Evolutionary conservation across 2,329 filamentous ascomycete genomes (phyloP), one percentile per base, ranked within the genome.

Genomic region (Sporothrix pallida): DNA sequence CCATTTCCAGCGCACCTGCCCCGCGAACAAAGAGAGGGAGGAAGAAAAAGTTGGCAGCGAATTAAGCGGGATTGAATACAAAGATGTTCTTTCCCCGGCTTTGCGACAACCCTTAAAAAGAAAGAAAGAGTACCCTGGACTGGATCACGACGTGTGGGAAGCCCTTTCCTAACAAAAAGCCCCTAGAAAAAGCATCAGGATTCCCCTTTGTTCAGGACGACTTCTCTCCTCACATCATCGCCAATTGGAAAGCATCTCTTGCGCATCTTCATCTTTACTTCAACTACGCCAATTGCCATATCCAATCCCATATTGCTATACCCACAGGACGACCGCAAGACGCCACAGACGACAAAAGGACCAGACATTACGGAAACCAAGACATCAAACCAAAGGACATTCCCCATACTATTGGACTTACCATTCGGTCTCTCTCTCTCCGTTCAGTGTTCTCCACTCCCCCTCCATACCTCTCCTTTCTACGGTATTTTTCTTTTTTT

Each of bases 21-120:
- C 67, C 67, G 67, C 67, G 50, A 42, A 56, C 50, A 70, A 56
- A 56, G 31, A 9, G 17, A 44, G 52, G 20, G n/a, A 31, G 44
- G 12, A n/a, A 48, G 48, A 67, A 67, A 68, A 68, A 68, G 65
- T 68, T 68, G 65, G 65, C 65, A 68, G 23, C 46, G 65, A 68
- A 68, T 52, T n/a, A 68, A 52, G 48, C 65, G 65, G 23, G 5
- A 68, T 52, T 52, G 67, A 56, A 54, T 70, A 44, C 67, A 70
- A 70, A 70, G 67, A 37, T 31, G 50, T 52, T 68, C 65, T 37
- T 68, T 68, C 65, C 46, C 46, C 46, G 23, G 20, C 44, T 62
- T 52, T 68, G 46, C 65, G 65, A 68, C 46, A 68, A 52, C 65
- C 65, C 65, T 52, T 68, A 23, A 52, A 68, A 68, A 52, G 23